Conservation (phyloP, 441 rosid genomes). For the Brassica balearica region DNA sequence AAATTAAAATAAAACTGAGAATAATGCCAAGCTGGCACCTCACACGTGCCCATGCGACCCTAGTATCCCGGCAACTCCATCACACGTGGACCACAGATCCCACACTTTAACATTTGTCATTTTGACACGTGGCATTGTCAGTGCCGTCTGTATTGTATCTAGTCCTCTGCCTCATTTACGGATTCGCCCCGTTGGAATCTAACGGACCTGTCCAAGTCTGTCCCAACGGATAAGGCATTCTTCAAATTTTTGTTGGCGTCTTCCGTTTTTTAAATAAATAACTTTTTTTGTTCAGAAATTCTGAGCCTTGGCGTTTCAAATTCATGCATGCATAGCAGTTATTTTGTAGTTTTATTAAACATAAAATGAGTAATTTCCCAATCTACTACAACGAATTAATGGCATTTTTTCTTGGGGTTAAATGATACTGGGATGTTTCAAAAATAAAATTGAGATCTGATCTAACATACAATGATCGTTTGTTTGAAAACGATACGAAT, state of each 20-base stretch:
- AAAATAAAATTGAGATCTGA: background rate
- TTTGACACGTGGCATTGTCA: slow-evolving; percentile 26
- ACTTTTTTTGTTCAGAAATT: background rate
- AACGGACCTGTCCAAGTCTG: slow-evolving; percentile 30
- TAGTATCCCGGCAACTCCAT: slow-evolving; percentile 40
- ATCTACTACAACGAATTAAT: too few species aligned
- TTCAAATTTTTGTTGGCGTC: background rate
- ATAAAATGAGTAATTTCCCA: background rate
- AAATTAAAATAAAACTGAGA: background rate
- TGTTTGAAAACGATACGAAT: slow-evolving; percentile 15
- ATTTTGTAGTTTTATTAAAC: background rate
- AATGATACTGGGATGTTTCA: background rate
- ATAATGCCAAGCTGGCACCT: slow-evolving; percentile 15
- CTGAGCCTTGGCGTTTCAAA: background rate
- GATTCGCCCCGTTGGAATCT: slow-evolving; percentile 43
- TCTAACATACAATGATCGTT: background rate
- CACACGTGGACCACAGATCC: slow-evolving; percentile 44
- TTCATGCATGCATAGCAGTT: slow-evolving; percentile 12
- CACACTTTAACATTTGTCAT: slow-evolving; percentile 21
- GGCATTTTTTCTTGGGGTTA: background rate
- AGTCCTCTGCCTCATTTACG: slow-evolving; percentile 29
- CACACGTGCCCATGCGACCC: slow-evolving; percentile 30
- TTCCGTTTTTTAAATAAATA: background rate
- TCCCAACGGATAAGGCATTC: slow-evolving; percentile 43
- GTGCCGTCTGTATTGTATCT: slow-evolving; percentile 31